Conservation (phyloP, 305 asterid species). For the Andrographis paniculata region DNA sequence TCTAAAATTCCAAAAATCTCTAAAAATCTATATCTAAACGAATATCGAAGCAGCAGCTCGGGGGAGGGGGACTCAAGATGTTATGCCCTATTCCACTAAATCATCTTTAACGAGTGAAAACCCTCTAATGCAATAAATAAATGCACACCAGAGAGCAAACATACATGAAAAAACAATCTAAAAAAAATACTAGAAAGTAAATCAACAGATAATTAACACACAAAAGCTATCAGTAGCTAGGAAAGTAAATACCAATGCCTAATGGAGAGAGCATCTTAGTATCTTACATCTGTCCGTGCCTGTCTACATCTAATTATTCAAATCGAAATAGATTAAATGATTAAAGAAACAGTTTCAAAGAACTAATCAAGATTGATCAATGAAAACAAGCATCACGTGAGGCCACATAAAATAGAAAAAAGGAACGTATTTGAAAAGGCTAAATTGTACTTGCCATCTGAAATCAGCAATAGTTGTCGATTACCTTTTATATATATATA, state of each 20-base stretch:
- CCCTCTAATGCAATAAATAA: slow-evolving; percentile 5
- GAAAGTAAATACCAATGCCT: not conserved
- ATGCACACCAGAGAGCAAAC: slow-evolving; percentile 23
- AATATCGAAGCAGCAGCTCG: too few species aligned
- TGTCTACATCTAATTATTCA: not conserved
- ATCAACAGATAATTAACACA: too few species aligned
- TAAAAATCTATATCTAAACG: too few species aligned
- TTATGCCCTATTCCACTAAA: too few species aligned
- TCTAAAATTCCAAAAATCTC: too few species aligned
- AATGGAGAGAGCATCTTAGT: slow-evolving; percentile 16
- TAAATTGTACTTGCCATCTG: slow-evolving; percentile 27
- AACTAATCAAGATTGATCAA: slow-evolving; percentile 7
- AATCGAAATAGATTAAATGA: too few species aligned
- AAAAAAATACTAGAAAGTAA: too few species aligned
- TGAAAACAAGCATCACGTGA: slow-evolving; percentile 15
- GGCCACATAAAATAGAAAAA: slow-evolving; percentile 17
- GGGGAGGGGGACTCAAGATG: too few species aligned
- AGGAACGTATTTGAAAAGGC: slow-evolving; percentile 23
- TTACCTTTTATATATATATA: too few species aligned
- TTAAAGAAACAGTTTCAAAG: not conserved
- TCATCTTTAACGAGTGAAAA: too few species aligned
- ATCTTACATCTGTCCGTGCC: slow-evolving; percentile 6
- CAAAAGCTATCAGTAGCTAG: too few species aligned
- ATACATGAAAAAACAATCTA: too few species aligned
- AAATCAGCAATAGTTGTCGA: slow-evolving; percentile 12